Base-by-base conservation (phyloP, 75 land plant species). In the Picea sitchensis region DNA sequence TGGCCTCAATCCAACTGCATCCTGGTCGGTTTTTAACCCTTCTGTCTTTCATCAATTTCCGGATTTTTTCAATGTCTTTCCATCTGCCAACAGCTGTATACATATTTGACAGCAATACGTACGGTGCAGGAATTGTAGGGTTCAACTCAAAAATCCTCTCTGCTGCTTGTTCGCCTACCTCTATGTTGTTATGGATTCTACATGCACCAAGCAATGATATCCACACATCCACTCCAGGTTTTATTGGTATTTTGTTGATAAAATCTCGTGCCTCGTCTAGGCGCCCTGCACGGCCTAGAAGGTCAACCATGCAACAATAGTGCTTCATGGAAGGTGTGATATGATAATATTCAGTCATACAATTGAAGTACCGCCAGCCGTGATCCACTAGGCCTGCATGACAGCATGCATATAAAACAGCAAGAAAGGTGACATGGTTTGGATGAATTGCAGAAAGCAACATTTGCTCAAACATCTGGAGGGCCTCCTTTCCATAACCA, bases 31-130 rank as follows among this genome's bases (percentile, higher is more conserved):
- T 47, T 47, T 47, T 47, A 47, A 47, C 54, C 54, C 54, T 47
- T 47, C 54, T 47, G 54, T 47, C 54, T 47, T 47, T 47, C 54
- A 47, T 47, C 54, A 47, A 47, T 47, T 47, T 47, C 54, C 54
- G 54, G 54, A 47, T 47, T 47, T 47, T 47, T 47, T 47, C 54
- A 47, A 47, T 47, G 54, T 47, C 54, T 7, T 47, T 47, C 54
- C 54, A 47, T 47, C 54, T 47, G 54, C 54, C 54, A 47, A 8
- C 54, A 7, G 54, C 54, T 47, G 54, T 47, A 30, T 81, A 84
- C 26, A 84, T 80, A 31, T 76, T 67, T 75, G 82, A 63, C 14
- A 84, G n/a, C 20, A 84, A 78, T 60, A 84, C 78, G 76, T 84
- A 80, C 3, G 31, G 47, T 15, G 63, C 83, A 32, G 83, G 68